Conservation (phyloP, 805 yeast genomes). For the Kodamaea laetipori region DNA sequence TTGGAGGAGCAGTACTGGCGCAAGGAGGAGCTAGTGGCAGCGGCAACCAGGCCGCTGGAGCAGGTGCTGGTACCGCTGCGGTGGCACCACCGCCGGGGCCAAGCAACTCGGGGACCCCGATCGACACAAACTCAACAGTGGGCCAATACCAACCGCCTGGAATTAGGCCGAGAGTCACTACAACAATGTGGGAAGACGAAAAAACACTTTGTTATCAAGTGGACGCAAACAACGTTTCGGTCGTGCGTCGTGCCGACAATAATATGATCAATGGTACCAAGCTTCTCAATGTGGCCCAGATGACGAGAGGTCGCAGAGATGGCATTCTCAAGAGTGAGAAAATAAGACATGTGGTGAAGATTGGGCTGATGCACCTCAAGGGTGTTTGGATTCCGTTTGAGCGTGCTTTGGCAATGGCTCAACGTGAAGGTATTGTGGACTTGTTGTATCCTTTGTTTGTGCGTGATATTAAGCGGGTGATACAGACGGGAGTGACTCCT, state of each 20-base stretch:
- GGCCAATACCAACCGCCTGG: constrained; percentile 51
- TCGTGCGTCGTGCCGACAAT: constrained; percentile 81
- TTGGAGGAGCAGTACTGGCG: constrained; percentile 5
- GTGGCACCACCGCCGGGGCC: constrained; percentile 6
- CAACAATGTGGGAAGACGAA: constrained; percentile 92
- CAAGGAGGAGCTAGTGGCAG: constrained; percentile 5
- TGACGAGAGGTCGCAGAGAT: constrained; percentile 86
- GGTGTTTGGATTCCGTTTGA: constrained; percentile 93
- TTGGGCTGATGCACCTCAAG: constrained; percentile 84
- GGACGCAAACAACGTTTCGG: constrained; percentile 78
- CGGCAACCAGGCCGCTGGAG: no score
- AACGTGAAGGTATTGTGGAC: constrained; percentile 61
- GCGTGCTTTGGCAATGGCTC: constrained; percentile 79
- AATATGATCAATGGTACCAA: constrained; percentile 87
- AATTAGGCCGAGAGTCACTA: constrained; percentile 65
- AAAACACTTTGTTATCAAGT: constrained; percentile 83
- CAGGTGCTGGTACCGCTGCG: no score
- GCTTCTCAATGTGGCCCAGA: constrained; percentile 77
- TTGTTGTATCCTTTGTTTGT: constrained; percentile 45
- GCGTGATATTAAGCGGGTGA: constrained; percentile 64
- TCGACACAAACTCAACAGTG: constrained; percentile 26
- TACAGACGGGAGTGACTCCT: constrained; percentile 45
- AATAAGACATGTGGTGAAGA: constrained; percentile 76
- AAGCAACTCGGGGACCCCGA: constrained; percentile 11
- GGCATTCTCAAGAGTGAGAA: constrained; percentile 80